Evolutionary conservation across 108 stramenopile genomes (phyloP).

Genomic region (Nitzschia sp.): DNA sequence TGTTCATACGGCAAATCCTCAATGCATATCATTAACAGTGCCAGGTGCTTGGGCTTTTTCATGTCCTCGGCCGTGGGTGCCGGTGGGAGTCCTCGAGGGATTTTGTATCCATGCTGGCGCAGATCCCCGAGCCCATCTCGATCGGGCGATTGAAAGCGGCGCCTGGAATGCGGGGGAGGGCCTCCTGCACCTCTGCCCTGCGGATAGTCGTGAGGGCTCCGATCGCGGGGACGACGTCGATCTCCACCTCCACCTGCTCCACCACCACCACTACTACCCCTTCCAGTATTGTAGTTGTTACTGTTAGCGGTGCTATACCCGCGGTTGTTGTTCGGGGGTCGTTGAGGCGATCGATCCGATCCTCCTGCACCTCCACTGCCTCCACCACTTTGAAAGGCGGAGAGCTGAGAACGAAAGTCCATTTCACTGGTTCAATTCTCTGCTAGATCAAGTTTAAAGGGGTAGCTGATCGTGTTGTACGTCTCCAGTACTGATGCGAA

Average conservation of each 20-base stretch:
- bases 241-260: conserved; percentile 29
- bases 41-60: conserved; percentile 54
- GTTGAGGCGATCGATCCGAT: conserved; percentile 3
- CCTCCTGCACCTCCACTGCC: neutral
- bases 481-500: too few species aligned
- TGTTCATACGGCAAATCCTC: conserved; percentile 81
- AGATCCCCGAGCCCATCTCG: conserved; percentile 27
- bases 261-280: conserved; percentile 17
- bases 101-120: conserved; percentile 25
- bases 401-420: conserved; percentile 46
- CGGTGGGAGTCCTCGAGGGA: conserved; percentile 32
- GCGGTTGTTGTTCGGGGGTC: neutral
- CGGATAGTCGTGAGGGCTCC: conserved; percentile 1
- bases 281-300: conserved; percentile 11
- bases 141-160: conserved; percentile 19
- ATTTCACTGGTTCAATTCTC: too few species aligned
- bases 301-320: conserved; percentile 5
- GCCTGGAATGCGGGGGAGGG: conserved; percentile 21
- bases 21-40: conserved; percentile 71
- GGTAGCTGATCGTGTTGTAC: too few species aligned
- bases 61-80: conserved; percentile 12
- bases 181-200: conserved; percentile 1
- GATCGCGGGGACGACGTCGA: conserved; percentile 23
- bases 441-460: too few species aligned
- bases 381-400: conserved; percentile 26